These are phyloP conservation scores for Daldinia bambusicola DNA, from an alignment of 495 filamentous ascomycete genomes.

Conservation along the genomic window DNA sequence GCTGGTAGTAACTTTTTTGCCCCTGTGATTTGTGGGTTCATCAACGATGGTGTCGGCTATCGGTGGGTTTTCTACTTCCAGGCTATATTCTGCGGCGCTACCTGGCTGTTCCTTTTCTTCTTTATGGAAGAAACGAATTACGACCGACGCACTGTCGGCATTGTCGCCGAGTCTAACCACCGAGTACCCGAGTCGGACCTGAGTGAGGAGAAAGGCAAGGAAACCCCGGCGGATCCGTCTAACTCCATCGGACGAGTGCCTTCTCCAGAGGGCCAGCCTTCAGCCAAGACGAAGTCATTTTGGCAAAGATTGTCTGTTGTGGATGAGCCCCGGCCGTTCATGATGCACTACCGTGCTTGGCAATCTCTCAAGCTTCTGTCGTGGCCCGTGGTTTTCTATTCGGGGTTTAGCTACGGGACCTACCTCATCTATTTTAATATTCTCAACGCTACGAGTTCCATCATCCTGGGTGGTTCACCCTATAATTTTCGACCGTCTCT, in stretches of 20 bases:
- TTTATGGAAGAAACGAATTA: constrained; percentile 79
- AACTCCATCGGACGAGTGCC: constrained; percentile 45
- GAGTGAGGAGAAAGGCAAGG: constrained; percentile 36
- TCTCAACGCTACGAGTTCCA: constrained; percentile 70
- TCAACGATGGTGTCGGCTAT: constrained; percentile 71
- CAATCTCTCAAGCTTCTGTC: constrained; percentile 56
- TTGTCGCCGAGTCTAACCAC: constrained; percentile 37
- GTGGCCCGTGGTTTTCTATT: constrained; percentile 73
- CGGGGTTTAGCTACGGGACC: constrained; percentile 72
- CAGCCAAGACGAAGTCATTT: constrained; percentile 56
- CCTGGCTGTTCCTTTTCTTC: constrained; percentile 70
- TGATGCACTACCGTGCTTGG: constrained; percentile 56
- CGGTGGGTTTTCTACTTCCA: constrained; percentile 73
- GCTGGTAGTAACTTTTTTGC: constrained; percentile 73
- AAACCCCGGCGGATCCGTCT: constrained; percentile 16
- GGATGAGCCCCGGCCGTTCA: constrained; percentile 62
- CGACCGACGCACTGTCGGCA: constrained; percentile 52
- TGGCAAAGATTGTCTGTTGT: constrained; percentile 64
- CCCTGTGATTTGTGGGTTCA: constrained; percentile 73
- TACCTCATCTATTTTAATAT: constrained; percentile 75
- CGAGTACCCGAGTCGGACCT: constrained; percentile 11
- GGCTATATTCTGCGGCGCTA: constrained; percentile 67
- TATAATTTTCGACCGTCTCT: constrained; percentile 69
- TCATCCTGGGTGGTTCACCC: constrained; percentile 65
- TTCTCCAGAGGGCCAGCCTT: constrained; percentile 44